Evolutionary conservation across 768 basidiomycete genomes (phyloP).

Genomic region (Tricholoma flavovirens): DNA sequence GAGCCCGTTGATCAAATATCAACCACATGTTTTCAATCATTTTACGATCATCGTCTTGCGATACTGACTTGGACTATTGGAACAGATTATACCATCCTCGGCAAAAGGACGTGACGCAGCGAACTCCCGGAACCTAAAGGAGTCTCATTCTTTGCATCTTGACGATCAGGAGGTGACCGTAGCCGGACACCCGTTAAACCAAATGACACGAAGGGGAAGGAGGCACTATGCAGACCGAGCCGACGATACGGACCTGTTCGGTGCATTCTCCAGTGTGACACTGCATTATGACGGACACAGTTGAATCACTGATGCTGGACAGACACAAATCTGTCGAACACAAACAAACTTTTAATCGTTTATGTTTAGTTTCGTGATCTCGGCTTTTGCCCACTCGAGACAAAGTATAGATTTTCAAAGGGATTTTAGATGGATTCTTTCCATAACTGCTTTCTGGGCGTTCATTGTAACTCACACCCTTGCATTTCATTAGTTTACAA

Average conservation of each 20-base stretch:
- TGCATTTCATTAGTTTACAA: too few species aligned
- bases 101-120: slow-evolving; percentile 70
- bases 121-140: slow-evolving; percentile 88
- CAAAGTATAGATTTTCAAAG: too few species aligned
- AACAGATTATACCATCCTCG: slow-evolving; percentile 73
- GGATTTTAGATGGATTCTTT: too few species aligned
- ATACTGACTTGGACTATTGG: slow-evolving; percentile 3
- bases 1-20: slow-evolving; percentile 4
- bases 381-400: slow-evolving; percentile 8
- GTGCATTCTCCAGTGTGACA: slow-evolving; percentile 87
- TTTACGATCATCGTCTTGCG: slow-evolving; percentile 4
- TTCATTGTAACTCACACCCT: too few species aligned
- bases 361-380: slow-evolving; percentile 4
- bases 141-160: slow-evolving; percentile 87
- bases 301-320: slow-evolving; percentile 13
- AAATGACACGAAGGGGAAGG: slow-evolving; percentile 34
- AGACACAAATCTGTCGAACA: slow-evolving; percentile 7
- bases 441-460: too few species aligned
- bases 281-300: slow-evolving; percentile 75
- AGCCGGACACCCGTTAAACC: slow-evolving; percentile 20
- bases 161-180: slow-evolving; percentile 53
- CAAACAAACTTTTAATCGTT: slow-evolving; percentile 3
- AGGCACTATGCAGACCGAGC: slow-evolving; percentile 26
- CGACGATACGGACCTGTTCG: slow-evolving; percentile 67
- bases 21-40: neutral